Evolutionary conservation across 75 land plant species (phyloP), one percentile per base, ranked within the genome.

Genomic region (Selaginella moellendorffii): DNA sequence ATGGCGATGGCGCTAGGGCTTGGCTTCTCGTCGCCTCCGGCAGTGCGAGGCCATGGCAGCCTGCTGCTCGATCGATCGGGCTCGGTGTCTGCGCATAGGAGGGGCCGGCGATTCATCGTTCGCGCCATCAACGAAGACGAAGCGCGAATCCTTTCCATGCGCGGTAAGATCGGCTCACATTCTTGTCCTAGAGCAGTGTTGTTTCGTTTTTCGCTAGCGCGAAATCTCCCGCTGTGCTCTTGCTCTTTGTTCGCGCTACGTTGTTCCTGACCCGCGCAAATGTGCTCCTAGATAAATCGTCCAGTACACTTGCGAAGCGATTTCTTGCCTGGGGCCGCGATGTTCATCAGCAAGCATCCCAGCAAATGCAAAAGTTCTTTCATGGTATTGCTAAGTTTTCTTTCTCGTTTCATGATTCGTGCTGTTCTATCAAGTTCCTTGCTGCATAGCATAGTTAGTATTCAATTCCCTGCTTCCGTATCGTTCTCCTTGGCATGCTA

Each of bases 321-420:
- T 36, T 36, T 14, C 14, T 36, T 36, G 14, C 5, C 14, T 36
- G 46, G 46, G 46, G 46, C 5, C 46, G 46, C 5, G 46, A 36
- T 14, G 46, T 36, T 36, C 46, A 36, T 14, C 46, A 36, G 46
- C 46, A 36, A 36, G 46, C 46, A 5, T 5, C 46, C 14, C 46
- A 14, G 10, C 46, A 36, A 36, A 36, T 36, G 46, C 46, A 36
- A 36, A 36, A 36, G 46, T 36, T 36, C 46, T 36, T 36, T 36
- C 46, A 36, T 36, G 46, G 46, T 36, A 36, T 36, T 36, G 46
- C 46, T n/a, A n/a, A n/a, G n/a, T n/a, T n/a, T n/a, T n/a, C n/a
- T n/a, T n/a, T n/a, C n/a, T n/a, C n/a, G n/a, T n/a, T n/a, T n/a
- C n/a, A n/a, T n/a, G n/a, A n/a, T n/a, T n/a, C n/a, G n/a, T n/a